Percentiles rank a stretch among this genome's conserved stretches.
These are phyloP conservation scores for Zygosaccharomyces bisporus DNA, from an alignment of 805 yeast genomes.

Conservation along the genomic window DNA sequence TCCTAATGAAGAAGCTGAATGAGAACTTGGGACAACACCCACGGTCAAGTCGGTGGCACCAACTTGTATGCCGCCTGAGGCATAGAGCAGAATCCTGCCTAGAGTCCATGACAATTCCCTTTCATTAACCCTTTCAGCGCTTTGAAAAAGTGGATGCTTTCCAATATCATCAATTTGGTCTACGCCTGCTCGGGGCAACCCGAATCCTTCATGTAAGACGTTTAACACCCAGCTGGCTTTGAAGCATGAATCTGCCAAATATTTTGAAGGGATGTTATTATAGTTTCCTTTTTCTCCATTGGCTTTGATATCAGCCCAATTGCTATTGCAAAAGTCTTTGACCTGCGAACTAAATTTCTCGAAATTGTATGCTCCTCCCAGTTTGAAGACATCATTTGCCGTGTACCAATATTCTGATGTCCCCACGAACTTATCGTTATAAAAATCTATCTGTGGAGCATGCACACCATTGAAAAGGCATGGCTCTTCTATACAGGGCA, in stretches of 20 bases:
- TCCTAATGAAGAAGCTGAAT: conserved; percentile 18
- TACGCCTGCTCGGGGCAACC: conserved; percentile 66
- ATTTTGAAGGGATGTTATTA: conserved; percentile 51
- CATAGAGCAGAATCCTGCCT: conserved; percentile 81
- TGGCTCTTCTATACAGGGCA: conserved; percentile 83
- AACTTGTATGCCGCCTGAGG: conserved; percentile 57
- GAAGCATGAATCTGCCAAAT: conserved; percentile 76
- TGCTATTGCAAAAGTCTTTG: conserved; percentile 66
- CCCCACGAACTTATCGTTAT: conserved; percentile 80
- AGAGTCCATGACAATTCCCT: conserved; percentile 93
- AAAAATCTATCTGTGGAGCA: conserved; percentile 82
- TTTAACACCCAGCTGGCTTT: conserved; percentile 93
- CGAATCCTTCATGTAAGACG: conserved; percentile 88
- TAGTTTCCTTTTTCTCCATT: conserved; percentile 54
- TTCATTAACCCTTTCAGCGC: conserved; percentile 76
- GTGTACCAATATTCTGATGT: conserved; percentile 98
- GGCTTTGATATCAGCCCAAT: conserved; percentile 59
- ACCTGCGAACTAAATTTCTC: conserved; percentile 62
- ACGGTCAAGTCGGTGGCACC: conserved; percentile 17
- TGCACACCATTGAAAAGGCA: conserved; percentile 94
- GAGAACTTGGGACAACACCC: conserved; percentile 32
- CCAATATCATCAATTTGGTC: conserved; percentile 39
- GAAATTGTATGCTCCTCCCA: conserved; percentile 87
- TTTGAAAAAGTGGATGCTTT: conserved; percentile 64
- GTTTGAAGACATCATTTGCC: conserved; percentile 81